Evolutionary conservation across 768 basidiomycete species (phyloP), one percentile per base, ranked within the genome.

Genomic region (Lactifluus rugatus): DNA sequence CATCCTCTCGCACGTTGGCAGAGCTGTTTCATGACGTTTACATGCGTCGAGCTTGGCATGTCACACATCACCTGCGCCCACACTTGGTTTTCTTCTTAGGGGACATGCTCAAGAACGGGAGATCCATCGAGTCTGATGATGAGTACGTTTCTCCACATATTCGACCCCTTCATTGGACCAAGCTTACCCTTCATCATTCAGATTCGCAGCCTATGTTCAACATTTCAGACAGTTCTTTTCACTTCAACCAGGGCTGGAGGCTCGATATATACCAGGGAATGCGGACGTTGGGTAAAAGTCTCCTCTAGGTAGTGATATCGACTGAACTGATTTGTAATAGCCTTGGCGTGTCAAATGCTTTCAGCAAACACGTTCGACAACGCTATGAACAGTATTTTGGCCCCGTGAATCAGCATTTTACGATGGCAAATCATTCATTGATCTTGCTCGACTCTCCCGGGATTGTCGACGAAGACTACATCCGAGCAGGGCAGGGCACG

Each of bases 71-170:
- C 6, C 73, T 82, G 50, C 73, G 70, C 21, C 87, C 93, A 11
- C 81, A 94, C 66, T 78, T 73, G 9, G 81, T 95, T 2, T 72
- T 96, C 2, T 87, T 95, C 62, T 75, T 93, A 21, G 94, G 94
- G 25, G 93, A 96, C 68, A 89, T 95, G 89, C 82, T 95, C 81
- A 90, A 94, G 64, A 81, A 79, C 48, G 93, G 91, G 2, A 75
- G 89, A 53, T 74, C 77, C 36, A 74, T 73, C 10, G 86, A 85
- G 77, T 70, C 78, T 3, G 78, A 81, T 48, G 71, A 71, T 48
- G 87, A 93, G 89, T 79, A 19, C 28, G 13, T 23, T 26, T 44
- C 32, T 23, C 52, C 48, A 31, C 48, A 39, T 34, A 62, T 57
- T 52, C 53, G 50, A 31, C 53, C 45, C n/a, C 39, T 42, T 25